These are phyloP conservation scores for Penicillium alfredii DNA, from an alignment of 495 filamentous ascomycete genomes.

Conservation along the genomic window DNA sequence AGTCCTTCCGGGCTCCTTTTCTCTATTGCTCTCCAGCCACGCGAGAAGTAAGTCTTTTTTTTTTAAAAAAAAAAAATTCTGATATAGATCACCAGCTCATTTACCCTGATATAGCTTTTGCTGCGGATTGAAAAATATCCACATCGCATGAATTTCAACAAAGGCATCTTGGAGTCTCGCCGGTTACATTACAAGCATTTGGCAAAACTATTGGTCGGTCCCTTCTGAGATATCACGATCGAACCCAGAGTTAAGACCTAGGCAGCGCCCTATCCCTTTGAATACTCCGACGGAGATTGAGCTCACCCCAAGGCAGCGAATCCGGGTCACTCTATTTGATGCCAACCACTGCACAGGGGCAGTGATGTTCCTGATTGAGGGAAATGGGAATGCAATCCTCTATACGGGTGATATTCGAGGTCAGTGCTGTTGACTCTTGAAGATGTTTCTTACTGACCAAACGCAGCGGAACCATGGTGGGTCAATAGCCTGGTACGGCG, in stretches of 20 bases:
- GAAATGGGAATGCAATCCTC: conserved; percentile 64
- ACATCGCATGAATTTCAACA: conserved; percentile 71
- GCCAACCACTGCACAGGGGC: conserved; percentile 90
- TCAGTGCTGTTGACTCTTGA: conserved; percentile 25
- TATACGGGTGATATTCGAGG: conserved; percentile 93
- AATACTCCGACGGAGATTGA: conserved; percentile 78
- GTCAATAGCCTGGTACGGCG: conserved; percentile 58
- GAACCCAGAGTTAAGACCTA: conserved; percentile 1
- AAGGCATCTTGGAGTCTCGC: conserved; percentile 68
- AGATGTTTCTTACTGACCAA: conserved; percentile 5
- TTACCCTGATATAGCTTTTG: conserved; percentile 41
- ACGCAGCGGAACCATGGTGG: conserved; percentile 61
- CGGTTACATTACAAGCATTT: conserved; percentile 70
- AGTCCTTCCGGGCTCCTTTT: conserved; percentile 68
- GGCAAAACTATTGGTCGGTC: conserved; percentile 54
- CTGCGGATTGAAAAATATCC: conserved; percentile 69
- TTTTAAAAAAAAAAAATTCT: background rate
- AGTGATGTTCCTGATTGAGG: conserved; percentile 92
- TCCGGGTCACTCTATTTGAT: conserved; percentile 80
- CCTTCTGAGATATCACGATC: background rate
- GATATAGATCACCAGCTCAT: background rate
- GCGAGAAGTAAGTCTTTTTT: conserved; percentile 49
- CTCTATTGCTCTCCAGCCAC: conserved; percentile 88
- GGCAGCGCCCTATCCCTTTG: conserved; percentile 71
- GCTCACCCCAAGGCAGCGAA: conserved; percentile 55